Evolutionary conservation across 805 yeast genomes (phyloP).

Genomic region (Metschnikowia cerradonensis): DNA sequence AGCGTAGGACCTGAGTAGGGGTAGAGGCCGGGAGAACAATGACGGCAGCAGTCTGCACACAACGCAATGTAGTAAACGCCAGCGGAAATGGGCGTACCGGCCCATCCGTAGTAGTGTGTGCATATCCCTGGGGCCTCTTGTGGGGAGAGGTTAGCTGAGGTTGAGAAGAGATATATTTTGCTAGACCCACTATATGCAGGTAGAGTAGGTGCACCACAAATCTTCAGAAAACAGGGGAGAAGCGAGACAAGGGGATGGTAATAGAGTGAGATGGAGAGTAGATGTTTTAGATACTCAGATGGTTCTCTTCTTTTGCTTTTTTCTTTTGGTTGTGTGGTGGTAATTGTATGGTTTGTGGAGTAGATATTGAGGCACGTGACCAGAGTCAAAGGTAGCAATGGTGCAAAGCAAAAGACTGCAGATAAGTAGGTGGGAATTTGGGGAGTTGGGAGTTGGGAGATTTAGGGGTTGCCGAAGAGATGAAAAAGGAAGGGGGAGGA

Average conservation of each 20-base stretch:
- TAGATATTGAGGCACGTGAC: no score
- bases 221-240: neutral
- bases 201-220: no score
- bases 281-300: no score
- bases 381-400: no score
- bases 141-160: neutral
- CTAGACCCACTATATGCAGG: neutral
- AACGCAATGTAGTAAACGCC: neutral
- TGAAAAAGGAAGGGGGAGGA: no score
- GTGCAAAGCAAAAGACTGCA: no score
- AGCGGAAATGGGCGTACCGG: neutral
- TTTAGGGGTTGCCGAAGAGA: no score
- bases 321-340: no score
- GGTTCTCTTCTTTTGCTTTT: no score
- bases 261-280: neutral
- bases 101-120: neutral
- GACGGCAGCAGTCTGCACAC: neutral
- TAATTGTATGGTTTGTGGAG: no score
- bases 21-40: neutral
- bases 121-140: neutral
- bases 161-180: slow-evolving; percentile 3
- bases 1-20: neutral
- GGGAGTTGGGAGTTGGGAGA: no score
- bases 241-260: neutral
- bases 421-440: no score